Evolutionary conservation across 257 asterid genomes (phyloP).

Genomic region (Solanum pimpinellifolium): DNA sequence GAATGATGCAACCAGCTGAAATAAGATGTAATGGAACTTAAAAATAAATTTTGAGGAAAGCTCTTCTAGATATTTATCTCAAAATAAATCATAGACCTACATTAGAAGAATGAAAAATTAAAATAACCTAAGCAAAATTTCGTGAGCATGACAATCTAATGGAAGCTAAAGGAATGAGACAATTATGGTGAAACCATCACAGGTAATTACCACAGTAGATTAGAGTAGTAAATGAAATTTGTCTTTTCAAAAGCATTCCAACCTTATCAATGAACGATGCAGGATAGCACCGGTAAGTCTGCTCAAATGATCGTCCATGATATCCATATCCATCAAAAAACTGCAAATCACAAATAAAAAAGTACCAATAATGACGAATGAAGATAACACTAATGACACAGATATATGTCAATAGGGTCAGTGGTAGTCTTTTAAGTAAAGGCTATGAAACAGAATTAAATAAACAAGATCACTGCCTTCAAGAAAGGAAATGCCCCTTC

Average conservation of each 20-base stretch:
- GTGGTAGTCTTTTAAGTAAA: not conserved
- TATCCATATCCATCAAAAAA: conserved; percentile 90
- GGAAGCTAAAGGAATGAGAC: not conserved
- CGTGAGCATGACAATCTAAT: not conserved
- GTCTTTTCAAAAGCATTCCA: conserved; percentile 4
- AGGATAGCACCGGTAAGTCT: conserved; percentile 88
- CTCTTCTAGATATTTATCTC: not conserved
- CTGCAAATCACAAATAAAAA: conserved; percentile 33
- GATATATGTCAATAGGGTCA: not conserved
- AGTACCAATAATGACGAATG: not conserved
- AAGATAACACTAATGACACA: not conserved
- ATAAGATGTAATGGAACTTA: not conserved
- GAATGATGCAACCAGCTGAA: not conserved
- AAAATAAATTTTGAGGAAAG: not conserved
- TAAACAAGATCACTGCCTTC: not conserved
- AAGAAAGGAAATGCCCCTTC: not conserved
- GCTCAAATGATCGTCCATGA: conserved; percentile 93
- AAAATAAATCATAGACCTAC: not conserved
- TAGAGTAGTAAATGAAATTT: not conserved
- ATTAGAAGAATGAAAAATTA: not conserved
- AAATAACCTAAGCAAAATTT: not conserved
- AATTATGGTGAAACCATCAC: not conserved
- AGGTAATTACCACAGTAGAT: not conserved
- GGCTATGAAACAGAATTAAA: not conserved
- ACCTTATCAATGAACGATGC: conserved; percentile 99